A percentile compares a stretch with the other conserved stretches of the same genome.
These are phyloP conservation scores for Royoungia palumana DNA, from an alignment of 768 basidiomycete species.

Conservation along the genomic window DNA sequence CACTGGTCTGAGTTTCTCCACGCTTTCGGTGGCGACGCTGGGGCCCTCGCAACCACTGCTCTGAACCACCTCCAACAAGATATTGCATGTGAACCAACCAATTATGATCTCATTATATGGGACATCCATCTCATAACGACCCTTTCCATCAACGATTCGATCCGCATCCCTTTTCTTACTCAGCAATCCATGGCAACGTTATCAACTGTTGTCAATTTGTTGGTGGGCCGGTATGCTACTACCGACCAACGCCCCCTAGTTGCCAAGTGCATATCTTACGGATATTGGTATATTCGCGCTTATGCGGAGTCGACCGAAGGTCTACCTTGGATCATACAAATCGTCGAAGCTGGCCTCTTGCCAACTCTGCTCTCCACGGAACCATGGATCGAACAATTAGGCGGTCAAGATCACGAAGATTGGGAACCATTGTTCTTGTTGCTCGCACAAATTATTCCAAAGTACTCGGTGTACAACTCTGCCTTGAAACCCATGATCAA, in stretches of 20 bases:
- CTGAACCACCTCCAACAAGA: constrained; percentile 25
- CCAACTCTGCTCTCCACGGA: constrained; percentile 25
- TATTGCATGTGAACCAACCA: constrained; percentile 15
- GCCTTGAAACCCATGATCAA: constrained; percentile 17
- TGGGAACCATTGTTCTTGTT: constrained; percentile 29
- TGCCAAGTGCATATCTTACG: constrained; percentile 28
- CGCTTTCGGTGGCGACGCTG: constrained; percentile 19
- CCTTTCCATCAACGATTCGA: constrained; percentile 24
- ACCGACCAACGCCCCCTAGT: constrained; percentile 6
- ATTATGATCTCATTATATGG: constrained; percentile 29
- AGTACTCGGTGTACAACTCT: constrained; percentile 25
- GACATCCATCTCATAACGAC: constrained; percentile 28
- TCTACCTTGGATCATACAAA: constrained; percentile 24
- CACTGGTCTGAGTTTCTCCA: constrained; percentile 25
- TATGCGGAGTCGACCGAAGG: constrained; percentile 27
- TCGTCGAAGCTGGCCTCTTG: constrained; percentile 24
- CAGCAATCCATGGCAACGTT: constrained; percentile 20
- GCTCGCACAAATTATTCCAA: constrained; percentile 23
- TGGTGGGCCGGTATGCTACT: constrained; percentile 11
- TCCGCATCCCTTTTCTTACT: constrained; percentile 23
- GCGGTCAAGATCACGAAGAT: constrained; percentile 20
- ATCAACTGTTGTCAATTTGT: constrained; percentile 11
- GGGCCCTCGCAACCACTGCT: constrained; percentile 20
- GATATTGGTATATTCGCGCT: constrained; percentile 30
- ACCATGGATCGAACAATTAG: constrained; percentile 23